Evolutionary conservation across 2,329 filamentous ascomycete species (phyloP), one percentile per base, ranked within the genome.

Genomic region (Microcyclospora pomicola): DNA sequence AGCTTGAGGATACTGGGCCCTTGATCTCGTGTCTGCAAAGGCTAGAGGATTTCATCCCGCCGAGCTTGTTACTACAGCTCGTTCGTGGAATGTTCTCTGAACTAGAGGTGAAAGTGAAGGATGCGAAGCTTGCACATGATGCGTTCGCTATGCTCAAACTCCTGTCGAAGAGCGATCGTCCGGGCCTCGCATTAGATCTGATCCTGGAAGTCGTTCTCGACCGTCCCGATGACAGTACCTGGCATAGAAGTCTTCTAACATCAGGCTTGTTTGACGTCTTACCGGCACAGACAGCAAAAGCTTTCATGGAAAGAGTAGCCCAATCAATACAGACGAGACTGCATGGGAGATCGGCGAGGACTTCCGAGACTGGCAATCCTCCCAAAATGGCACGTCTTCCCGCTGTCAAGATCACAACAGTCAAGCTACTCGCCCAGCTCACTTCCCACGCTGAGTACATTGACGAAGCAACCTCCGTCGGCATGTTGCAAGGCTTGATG

Each of bases 401-500:
- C 0, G 40, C 46, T 12, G 44, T 65, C 34, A 66, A 66, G 38
- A 47, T 65, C 3, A 65, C 61, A 0, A 66, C 63, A 1, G 52
- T 63, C 33, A 66, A 67, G 36, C 50, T 59, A 31, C 51, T 67
- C 1, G 60, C 61, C 1, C 55, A 65, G 40, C 37, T 64, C 2
- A 46, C 66, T 12, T 41, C 55, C 5, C 44, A 51, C 9, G 47
- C 58, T 0, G 43, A 53, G 0, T 61, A 58, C 28, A 48, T 65
- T 9, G 51, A 55, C 5, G 46, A 55, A 12, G 38, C 48, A 0
- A 45, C 48, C 12, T 43, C 59, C 1, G 35, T 61, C 4, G 48
- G 52, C 1, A 42, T 63, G 0, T 46, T 66, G 5, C 35, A 46
- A 2, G 44, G 42, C 4, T 42, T 65, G 5, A 46, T 60, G 2